Evolutionary conservation across 2,329 filamentous ascomycete species (phyloP), one percentile per base, ranked within the genome.

Genomic region (Colletotrichum neosansevieriae): DNA sequence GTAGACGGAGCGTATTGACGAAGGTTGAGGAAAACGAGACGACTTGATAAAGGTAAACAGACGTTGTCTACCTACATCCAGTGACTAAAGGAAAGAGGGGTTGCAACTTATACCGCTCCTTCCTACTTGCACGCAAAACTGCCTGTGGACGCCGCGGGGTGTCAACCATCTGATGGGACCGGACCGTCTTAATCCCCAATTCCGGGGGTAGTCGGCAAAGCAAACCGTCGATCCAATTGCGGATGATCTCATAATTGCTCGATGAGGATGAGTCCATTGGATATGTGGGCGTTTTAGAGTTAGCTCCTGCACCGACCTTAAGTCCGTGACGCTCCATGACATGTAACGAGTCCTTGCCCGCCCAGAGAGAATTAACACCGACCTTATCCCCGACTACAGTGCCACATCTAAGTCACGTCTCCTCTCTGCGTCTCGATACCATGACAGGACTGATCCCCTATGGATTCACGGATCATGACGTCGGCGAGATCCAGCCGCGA

Each of bases 211-310:
- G 34, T 24, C 36, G 17, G 40, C 40, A 42, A 42, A 32, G 29
- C 44, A 45, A 17, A 29, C 36, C 29, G 51, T 32, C 45, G 36
- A 21, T 57, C 24, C 11, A 42, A 29, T 32, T 24, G 6, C 21
- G 15, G 32, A 40, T 68, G 65, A 64, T 58, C 21, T 68, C 60
- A 64, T 64, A 11, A 38, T 58, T 53, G 38, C 53, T 58, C 32
- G n/a, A n/a, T n/a, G n/a, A n/a, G n/a, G 21, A 36, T 11, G 50
- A 67, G 34, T 44, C 47, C 42, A 50, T 47, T 65, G 65, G 65
- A 54, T 45, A 58, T 68, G 32, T 57, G 38, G 19, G 56, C n/a
- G 29, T 29, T 65, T 64, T 58, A 49, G 32, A 49, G 60, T 58
- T 64, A 38, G 50, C 32, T 38, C 17, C 58, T 29, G 59, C 47